These are phyloP conservation scores for Tarenaya hassleriana DNA, from an alignment of 345 rosid species.

Conservation along the genomic window DNA sequence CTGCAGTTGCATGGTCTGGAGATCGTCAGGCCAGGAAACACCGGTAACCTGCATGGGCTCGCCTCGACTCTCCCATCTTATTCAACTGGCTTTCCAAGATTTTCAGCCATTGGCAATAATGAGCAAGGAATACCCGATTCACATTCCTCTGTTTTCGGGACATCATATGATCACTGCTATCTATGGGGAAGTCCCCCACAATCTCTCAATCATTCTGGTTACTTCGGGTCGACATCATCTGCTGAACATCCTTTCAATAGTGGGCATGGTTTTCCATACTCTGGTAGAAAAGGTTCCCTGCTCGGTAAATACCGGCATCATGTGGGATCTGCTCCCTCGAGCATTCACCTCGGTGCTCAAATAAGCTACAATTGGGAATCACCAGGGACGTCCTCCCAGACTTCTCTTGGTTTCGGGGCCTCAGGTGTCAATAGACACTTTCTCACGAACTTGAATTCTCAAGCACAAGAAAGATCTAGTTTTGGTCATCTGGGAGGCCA, in stretches of 20 bases:
- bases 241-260: slow-evolving; percentile 41
- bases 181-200: slow-evolving; percentile 85
- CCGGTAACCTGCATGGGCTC: slow-evolving; percentile 58
- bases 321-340: slow-evolving; percentile 95
- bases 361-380: slow-evolving; percentile 50
- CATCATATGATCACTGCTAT: slow-evolving; percentile 79
- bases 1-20: slow-evolving; percentile 58
- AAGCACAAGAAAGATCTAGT: slow-evolving; percentile 35
- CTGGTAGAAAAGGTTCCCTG: slow-evolving; percentile 46
- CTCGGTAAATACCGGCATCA: slow-evolving; percentile 60
- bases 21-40: slow-evolving; percentile 42
- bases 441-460: slow-evolving; percentile 43
- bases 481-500: slow-evolving; percentile 37
- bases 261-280: slow-evolving; percentile 48
- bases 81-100: slow-evolving; percentile 47
- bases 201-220: slow-evolving; percentile 43
- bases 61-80: slow-evolving; percentile 80
- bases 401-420: slow-evolving; percentile 41
- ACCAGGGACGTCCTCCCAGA: slow-evolving; percentile 45
- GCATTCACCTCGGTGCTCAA: slow-evolving; percentile 52
- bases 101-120: slow-evolving; percentile 70
- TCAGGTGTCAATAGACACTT: slow-evolving; percentile 42
- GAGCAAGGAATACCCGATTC: slow-evolving; percentile 59
- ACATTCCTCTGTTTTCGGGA: slow-evolving; percentile 46
- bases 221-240: slow-evolving; percentile 57